Conservation (phyloP, 768 basidiomycete genomes). For the Kwoniella newhampshirensis region DNA sequence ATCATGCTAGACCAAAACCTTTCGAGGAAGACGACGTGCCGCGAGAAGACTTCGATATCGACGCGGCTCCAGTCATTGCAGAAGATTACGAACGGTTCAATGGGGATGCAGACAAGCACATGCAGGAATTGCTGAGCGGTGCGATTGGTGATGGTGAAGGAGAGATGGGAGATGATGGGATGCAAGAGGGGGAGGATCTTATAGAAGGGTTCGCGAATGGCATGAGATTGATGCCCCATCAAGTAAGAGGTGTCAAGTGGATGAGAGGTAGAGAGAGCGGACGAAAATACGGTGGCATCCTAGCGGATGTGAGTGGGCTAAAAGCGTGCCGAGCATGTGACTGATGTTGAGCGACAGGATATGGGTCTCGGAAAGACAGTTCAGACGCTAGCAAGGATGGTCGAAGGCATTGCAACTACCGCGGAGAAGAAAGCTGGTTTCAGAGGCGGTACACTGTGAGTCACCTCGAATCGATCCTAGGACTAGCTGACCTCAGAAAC, state of each 20-base stretch:
- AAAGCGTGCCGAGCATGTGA: conserved; percentile 55
- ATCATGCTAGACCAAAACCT: background rate
- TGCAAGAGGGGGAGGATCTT: conserved; percentile 66
- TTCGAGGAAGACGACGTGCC: conserved; percentile 22
- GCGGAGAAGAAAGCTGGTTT: conserved; percentile 72
- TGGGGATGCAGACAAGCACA: conserved; percentile 72
- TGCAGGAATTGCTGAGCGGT: conserved; percentile 73
- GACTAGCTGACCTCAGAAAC: conserved; percentile 7
- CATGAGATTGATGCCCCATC: conserved; percentile 77
- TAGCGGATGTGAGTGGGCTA: conserved; percentile 65
- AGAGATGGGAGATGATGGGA: conserved; percentile 47
- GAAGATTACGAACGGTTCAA: conserved; percentile 38
- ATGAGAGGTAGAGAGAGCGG: conserved; percentile 79
- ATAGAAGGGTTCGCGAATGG: conserved; percentile 76
- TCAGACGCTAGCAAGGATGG: conserved; percentile 81
- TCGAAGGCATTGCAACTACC: conserved; percentile 72
- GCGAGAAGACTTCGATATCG: conserved; percentile 39
- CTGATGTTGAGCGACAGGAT: conserved; percentile 33
- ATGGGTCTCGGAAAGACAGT: conserved; percentile 65
- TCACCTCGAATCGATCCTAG: background rate
- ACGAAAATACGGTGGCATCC: conserved; percentile 78
- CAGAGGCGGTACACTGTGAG: conserved; percentile 51
- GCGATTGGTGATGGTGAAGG: conserved; percentile 60
- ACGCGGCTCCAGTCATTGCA: conserved; percentile 25
- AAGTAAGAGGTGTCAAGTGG: conserved; percentile 80